Percentiles rank a stretch among this genome's conserved stretches.
Conservation (phyloP, 805 yeast species). For the Kodamaea kaohsiungensis region DNA sequence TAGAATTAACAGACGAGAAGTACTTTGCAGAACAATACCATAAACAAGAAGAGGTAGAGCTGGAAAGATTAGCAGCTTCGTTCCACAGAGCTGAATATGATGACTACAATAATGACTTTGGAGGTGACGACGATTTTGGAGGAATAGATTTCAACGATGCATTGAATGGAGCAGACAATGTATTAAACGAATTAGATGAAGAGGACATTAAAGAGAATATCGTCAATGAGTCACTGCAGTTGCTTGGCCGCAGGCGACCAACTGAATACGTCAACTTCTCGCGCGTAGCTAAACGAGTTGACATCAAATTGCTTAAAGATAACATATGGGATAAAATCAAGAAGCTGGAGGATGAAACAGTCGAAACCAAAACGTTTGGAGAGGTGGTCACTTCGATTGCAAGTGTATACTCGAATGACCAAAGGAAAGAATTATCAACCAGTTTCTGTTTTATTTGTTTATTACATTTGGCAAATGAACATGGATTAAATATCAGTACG, state of each 20-base stretch:
- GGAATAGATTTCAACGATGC: slow-evolving; percentile 47
- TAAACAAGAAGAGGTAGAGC: slow-evolving; percentile 37
- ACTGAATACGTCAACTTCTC: slow-evolving; percentile 56
- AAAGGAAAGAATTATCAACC: slow-evolving; percentile 70
- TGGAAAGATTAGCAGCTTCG: slow-evolving; percentile 35
- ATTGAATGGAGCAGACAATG: slow-evolving; percentile 28
- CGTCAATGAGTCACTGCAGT: slow-evolving; percentile 21
- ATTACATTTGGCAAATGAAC: slow-evolving; percentile 84
- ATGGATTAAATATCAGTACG: slow-evolving; percentile 61
- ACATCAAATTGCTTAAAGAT: slow-evolving; percentile 69
- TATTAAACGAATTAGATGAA: slow-evolving; percentile 6
- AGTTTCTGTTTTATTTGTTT: slow-evolving; percentile 84
- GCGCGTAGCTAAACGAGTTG: slow-evolving; percentile 75
- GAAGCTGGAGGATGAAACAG: slow-evolving; percentile 22
- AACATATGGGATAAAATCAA: slow-evolving; percentile 67
- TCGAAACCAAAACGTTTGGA: slow-evolving; percentile 40
- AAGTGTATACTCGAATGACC: slow-evolving; percentile 54
- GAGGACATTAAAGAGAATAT: slow-evolving; percentile 11
- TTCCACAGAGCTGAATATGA: slow-evolving; percentile 44
- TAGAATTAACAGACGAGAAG: slow-evolving; percentile 56
- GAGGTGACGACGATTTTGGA: slow-evolving; percentile 36
- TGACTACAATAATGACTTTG: slow-evolving; percentile 37
- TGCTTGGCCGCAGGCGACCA: slow-evolving; percentile 29
- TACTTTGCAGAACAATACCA: slow-evolving; percentile 72
- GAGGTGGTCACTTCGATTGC: slow-evolving; percentile 50